phyloP scores from a whole-genome alignment of 768 basidiomycete genomes.

The Pleurotus tuber-regium region DNA sequence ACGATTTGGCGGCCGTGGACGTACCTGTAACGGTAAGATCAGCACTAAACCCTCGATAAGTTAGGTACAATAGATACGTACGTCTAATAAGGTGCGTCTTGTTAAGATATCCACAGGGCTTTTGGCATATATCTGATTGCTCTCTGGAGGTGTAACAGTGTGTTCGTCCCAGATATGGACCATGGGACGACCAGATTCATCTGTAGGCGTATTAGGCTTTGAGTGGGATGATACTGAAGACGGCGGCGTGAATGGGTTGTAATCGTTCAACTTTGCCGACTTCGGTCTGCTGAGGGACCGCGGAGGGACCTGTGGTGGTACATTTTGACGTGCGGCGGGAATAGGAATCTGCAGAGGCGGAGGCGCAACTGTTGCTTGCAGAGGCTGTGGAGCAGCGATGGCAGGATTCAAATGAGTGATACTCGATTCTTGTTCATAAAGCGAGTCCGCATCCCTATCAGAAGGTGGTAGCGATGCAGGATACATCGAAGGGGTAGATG shows the following conservation, averaged over 20 bases:
- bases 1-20: conserved; percentile 11
- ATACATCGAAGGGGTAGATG: conserved; percentile 51
- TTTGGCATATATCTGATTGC: conserved; percentile 5
- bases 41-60: neutral
- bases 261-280: conserved; percentile 13
- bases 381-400: neutral
- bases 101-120: conserved; percentile 11
- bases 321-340: conserved; percentile 16
- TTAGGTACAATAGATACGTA: neutral
- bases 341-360: neutral
- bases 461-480: conserved; percentile 41
- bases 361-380: neutral
- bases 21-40: conserved; percentile 7
- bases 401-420: conserved; percentile 5
- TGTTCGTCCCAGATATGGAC: conserved; percentile 7
- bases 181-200: conserved; percentile 3
- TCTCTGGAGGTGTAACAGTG: neutral
- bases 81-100: conserved; percentile 19
- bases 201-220: conserved; percentile 21
- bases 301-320: conserved; percentile 1
- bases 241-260: conserved; percentile 39
- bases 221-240: conserved; percentile 36
- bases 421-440: conserved; percentile 17
- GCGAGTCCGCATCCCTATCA: conserved; percentile 20
- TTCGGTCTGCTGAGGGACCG: conserved; percentile 2